A percentile compares a stretch with the other conserved stretches of the same genome.
phyloP scores from a whole-genome alignment of 306 rosid species.

The Biancaea sappan region DNA sequence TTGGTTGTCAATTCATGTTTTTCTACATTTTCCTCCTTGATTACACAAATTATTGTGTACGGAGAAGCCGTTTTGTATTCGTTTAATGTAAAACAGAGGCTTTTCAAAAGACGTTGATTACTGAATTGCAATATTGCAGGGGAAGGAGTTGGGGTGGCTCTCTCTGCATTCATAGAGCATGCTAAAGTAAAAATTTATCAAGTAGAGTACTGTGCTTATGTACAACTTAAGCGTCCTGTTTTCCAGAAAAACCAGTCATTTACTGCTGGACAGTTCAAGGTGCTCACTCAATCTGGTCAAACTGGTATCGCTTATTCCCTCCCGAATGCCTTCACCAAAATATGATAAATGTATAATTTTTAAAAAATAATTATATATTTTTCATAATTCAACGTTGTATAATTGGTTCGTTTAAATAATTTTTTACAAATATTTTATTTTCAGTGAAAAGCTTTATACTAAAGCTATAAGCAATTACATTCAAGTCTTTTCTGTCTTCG shows the following conservation, averaged over 20 bases:
- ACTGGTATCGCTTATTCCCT: slow-evolving; percentile 44
- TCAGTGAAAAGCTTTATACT: no score
- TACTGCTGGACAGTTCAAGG: slow-evolving; percentile 56
- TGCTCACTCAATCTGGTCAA: slow-evolving; percentile 40
- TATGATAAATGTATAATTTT: no score
- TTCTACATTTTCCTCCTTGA: no score
- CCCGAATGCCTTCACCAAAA: background rate
- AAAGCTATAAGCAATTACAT: no score
- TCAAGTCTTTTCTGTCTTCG: no score
- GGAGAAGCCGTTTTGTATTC: background rate
- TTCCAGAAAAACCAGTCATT: slow-evolving; percentile 33
- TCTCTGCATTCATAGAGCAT: slow-evolving; percentile 49
- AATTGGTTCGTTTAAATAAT: no score
- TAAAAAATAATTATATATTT: no score
- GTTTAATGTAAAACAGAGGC: background rate
- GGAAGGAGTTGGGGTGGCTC: slow-evolving; percentile 72
- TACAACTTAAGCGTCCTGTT: slow-evolving; percentile 64
- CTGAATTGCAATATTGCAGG: slow-evolving; percentile 45
- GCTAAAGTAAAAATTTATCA: slow-evolving; percentile 42
- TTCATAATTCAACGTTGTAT: no score
- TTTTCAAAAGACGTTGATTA: background rate
- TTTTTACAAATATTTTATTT: no score
- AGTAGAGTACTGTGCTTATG: slow-evolving; percentile 70
- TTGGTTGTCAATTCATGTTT: no score
- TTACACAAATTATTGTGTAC: background rate